Conservation (phyloP, 106 monocot species). For the Dactylorhiza incarnata region DNA sequence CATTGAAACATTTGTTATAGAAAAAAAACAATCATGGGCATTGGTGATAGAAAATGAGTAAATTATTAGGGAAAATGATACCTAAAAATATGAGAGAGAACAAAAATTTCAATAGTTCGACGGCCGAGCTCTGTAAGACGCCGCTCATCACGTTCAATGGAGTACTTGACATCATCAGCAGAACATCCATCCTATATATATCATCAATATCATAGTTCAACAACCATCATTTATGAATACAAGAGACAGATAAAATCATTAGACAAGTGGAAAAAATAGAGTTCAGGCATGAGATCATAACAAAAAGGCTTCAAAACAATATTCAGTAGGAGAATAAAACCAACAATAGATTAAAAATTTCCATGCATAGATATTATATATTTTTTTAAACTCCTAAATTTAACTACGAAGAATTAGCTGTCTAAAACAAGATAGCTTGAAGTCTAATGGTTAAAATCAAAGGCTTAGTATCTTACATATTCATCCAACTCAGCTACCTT, state of each 20-base stretch:
- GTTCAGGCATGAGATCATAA: neutral
- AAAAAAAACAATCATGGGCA: too few relatives aligned
- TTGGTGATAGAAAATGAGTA: too few relatives aligned
- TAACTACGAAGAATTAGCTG: too few relatives aligned
- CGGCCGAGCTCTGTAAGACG: constrained; percentile 76
- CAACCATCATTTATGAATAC: constrained; percentile 2
- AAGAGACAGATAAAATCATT: neutral
- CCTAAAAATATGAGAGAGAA: constrained; percentile 86
- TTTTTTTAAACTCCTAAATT: too few relatives aligned
- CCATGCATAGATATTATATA: too few relatives aligned
- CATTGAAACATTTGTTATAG: constrained; percentile 95
- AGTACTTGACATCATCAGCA: constrained; percentile 73
- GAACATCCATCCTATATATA: constrained; percentile 60
- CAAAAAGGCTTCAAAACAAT: neutral
- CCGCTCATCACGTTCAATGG: constrained; percentile 89
- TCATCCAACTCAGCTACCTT: too few relatives aligned
- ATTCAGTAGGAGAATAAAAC: neutral
- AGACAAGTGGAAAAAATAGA: constrained; percentile 7
- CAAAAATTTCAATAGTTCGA: constrained; percentile 81
- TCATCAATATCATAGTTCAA: neutral
- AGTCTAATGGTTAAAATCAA: neutral
- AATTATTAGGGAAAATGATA: constrained; percentile 10
- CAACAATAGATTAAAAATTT: neutral
- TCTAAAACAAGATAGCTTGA: neutral
- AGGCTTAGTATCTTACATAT: neutral